Evolutionary conservation across 1,284 basidiomycete species (phyloP), one percentile per base, ranked within the genome.

Genomic region (Pseudozyma thailandica): DNA sequence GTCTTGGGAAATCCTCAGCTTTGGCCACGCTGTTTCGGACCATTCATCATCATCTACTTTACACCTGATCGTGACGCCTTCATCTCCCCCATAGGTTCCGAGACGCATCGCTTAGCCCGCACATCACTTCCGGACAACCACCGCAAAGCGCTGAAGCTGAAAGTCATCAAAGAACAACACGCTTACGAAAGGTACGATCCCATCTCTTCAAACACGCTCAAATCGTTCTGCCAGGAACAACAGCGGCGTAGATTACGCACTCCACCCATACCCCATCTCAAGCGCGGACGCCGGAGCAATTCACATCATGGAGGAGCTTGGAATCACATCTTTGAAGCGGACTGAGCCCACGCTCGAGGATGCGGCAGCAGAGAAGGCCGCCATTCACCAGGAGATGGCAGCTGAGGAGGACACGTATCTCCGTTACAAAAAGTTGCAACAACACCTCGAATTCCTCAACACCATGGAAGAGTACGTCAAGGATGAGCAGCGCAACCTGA

Each of bases 401-500:
- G 72, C 73, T 27, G 76, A 77, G 46, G 76, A 78, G 51, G 78
- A 80, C 65, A 79, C 72, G 47, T 82, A 75, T 55, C 64, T 81
- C 26, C 63, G 79, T 37, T 82, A 74, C 66, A 82, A 82, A 60
- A 82, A 82, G 69, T 72, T 82, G 45, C 79, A 81, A 55, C 81
- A 80, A 50, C 81, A 82, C 49, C 76, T 82, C 42, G 80, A 82
- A 46, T 82, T 82, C 51, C 66, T 82, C 50, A 80, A 78, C 59
- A 82, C 81, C 26, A 82, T 82, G 81, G 78, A 82, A 38, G 60
- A 92, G 84, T 99, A 99, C 83, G 97, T 99, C 51, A 97, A 98
- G 82, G 96, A 99, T 78, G 96, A 99, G 84, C 95, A 98, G 81
- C 91, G 92, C 25, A 98, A 98, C 83, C 88, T 99, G 60, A 96